A percentile compares a stretch with the other conserved stretches of the same genome.
Conservation (phyloP, 768 basidiomycete species). For the Mycena amicta region DNA sequence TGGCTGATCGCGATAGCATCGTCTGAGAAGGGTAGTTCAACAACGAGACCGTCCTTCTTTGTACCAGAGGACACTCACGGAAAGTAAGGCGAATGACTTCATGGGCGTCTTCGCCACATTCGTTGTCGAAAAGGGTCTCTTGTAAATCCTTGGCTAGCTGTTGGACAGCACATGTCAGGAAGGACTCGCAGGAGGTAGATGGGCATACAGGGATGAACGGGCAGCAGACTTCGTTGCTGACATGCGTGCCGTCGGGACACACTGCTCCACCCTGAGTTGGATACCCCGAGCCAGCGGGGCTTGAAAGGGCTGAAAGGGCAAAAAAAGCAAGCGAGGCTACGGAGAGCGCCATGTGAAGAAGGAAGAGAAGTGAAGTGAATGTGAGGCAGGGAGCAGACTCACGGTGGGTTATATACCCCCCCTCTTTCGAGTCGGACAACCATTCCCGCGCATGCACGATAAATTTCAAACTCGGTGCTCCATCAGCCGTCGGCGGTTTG, state of each 20-base stretch:
- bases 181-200: neutral
- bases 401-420: too few species aligned
- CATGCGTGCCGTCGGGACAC: slow-evolving; percentile 7
- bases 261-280: too few species aligned
- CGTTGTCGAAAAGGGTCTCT: slow-evolving; percentile 35
- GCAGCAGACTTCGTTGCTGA: slow-evolving; percentile 8
- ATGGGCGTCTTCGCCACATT: slow-evolving; percentile 38
- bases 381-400: too few species aligned
- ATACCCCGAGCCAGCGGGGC: too few species aligned
- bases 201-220: slow-evolving; percentile 6
- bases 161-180: neutral
- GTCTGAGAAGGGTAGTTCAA: slow-evolving; percentile 27
- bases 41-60: slow-evolving; percentile 20
- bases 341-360: too few species aligned
- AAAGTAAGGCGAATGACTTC: slow-evolving; percentile 32
- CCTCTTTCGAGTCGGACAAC: too few species aligned
- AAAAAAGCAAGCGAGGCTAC: too few species aligned
- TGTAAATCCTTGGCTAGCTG: slow-evolving; percentile 30
- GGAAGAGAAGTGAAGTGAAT: too few species aligned
- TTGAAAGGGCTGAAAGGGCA: too few species aligned
- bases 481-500: too few species aligned
- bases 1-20: slow-evolving; percentile 24
- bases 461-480: too few species aligned
- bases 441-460: too few species aligned
- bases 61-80: slow-evolving; percentile 6